Evolutionary conservation across 371 early-diverging fungal genomes (phyloP).

Genomic region (Mucor plumbeus): DNA sequence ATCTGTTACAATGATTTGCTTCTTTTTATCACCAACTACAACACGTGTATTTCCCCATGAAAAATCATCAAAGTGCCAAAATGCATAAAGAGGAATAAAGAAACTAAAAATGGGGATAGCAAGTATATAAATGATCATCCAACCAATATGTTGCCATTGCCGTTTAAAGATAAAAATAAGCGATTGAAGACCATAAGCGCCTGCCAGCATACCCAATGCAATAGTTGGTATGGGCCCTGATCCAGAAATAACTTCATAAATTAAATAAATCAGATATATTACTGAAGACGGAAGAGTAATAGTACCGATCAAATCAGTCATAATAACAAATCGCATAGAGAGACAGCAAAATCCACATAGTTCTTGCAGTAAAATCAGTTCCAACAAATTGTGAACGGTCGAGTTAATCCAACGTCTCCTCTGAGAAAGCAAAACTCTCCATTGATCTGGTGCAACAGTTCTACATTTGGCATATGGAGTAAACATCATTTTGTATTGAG

Average conservation of each 20-base stretch:
- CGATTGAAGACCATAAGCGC: conserved; percentile 83
- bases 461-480: conserved; percentile 90
- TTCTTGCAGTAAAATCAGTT: conserved; percentile 80
- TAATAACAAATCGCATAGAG: conserved; percentile 94
- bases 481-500: conserved; percentile 96
- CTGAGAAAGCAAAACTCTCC: conserved; percentile 86
- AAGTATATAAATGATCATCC: conserved; percentile 89
- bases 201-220: conserved; percentile 60
- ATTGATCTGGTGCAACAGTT: conserved; percentile 94
- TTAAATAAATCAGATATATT: conserved; percentile 72
- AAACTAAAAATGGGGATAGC: conserved; percentile 82
- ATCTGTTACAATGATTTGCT: conserved; percentile 55
- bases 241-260: conserved; percentile 56
- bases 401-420: conserved; percentile 96
- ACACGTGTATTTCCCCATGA: conserved; percentile 90
- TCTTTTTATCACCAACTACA: conserved; percentile 68
- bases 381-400: conserved; percentile 95
- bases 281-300: conserved; percentile 93
- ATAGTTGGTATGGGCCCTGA: conserved; percentile 50
- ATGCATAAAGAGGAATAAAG: conserved; percentile 74
- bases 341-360: conserved; percentile 96
- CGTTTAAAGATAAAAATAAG: conserved; percentile 80
- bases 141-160: conserved; percentile 92
- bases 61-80: conserved; percentile 92
- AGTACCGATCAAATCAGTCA: conserved; percentile 92